These are phyloP conservation scores for Septoria linicola DNA, from an alignment of 2,329 filamentous ascomycete species.

Conservation along the genomic window DNA sequence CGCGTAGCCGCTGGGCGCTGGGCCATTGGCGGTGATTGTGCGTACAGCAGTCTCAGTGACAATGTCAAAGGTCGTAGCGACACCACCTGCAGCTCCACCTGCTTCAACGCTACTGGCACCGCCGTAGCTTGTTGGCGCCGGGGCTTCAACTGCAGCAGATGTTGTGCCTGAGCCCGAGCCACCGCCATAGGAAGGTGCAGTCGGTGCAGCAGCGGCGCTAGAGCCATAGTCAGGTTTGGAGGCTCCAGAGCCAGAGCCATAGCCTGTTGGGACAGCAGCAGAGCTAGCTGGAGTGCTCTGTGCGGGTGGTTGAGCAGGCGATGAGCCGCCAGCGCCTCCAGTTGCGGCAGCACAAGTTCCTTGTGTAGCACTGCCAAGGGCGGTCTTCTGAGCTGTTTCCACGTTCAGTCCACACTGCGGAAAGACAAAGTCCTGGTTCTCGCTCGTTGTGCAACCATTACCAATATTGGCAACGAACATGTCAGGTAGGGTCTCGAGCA, in stretches of 20 bases:
- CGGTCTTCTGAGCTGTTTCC: constrained; percentile 17
- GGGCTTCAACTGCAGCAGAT: neutral
- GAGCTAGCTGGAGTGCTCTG: constrained; percentile 3
- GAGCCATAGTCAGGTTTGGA: constrained; percentile 1
- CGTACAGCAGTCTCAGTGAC: constrained; percentile 21
- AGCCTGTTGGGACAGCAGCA: constrained; percentile 16
- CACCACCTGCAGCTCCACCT: neutral
- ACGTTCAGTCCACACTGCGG: constrained; percentile 56
- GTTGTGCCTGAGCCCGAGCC: constrained; percentile 2
- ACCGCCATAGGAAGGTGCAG: constrained; percentile 5
- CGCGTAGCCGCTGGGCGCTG: constrained; percentile 16
- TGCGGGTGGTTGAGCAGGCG: constrained; percentile 6
- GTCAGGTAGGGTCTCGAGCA: constrained; percentile 62
- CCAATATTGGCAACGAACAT: constrained; percentile 67
- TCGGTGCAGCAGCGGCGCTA: constrained; percentile 7
- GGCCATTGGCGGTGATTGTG: constrained; percentile 17
- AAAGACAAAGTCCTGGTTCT: constrained; percentile 57
- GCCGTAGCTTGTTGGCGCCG: constrained; percentile 8
- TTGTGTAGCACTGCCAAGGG: constrained; percentile 16
- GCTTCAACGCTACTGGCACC: constrained; percentile 7
- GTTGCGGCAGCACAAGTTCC: constrained; percentile 17
- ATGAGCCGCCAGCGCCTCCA: constrained; percentile 1
- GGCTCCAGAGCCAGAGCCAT: constrained; percentile 11
- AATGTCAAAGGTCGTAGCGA: constrained; percentile 5
- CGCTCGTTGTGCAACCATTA: constrained; percentile 52